These are phyloP conservation scores for Sonneratia caseolaris DNA, from an alignment of 345 rosid genomes.

Conservation along the genomic window DNA sequence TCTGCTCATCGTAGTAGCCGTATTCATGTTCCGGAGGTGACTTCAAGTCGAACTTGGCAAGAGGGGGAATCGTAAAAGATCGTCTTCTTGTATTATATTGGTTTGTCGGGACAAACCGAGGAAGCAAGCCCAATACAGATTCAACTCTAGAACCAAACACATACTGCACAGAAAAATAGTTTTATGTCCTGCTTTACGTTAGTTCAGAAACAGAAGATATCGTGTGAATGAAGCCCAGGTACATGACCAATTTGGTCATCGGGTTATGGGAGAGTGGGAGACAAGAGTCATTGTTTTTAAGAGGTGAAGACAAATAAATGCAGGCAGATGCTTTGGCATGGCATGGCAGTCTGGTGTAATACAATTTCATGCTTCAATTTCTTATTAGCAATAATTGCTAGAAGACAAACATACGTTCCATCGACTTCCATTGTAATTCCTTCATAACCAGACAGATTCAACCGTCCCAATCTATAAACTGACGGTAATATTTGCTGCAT, in stretches of 20 bases:
- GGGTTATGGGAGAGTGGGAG: not conserved
- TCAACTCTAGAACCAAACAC: not conserved
- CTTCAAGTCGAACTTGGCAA: not conserved
- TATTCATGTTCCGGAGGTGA: constrained; percentile 16
- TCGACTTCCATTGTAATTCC: not conserved
- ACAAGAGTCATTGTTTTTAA: not conserved
- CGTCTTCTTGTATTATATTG: not conserved
- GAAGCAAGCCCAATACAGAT: not conserved
- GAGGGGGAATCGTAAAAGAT: not conserved
- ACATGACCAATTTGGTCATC: not conserved
- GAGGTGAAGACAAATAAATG: constrained; percentile 1
- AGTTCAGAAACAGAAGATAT: not conserved
- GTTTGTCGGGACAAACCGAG: not conserved
- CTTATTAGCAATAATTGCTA: not conserved
- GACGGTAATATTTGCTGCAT: too few species aligned
- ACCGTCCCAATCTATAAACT: too few species aligned
- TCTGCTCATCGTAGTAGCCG: constrained; percentile 38
- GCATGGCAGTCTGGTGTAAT: not conserved
- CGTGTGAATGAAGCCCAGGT: constrained; percentile 1
- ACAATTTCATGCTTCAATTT: not conserved
- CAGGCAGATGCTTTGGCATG: not conserved
- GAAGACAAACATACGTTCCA: not conserved
- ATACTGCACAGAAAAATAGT: not conserved
- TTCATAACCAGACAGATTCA: not conserved
- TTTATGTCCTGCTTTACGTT: not conserved